A percentile compares a stretch with the other conserved stretches of the same genome.
Evolutionary conservation across 2,329 filamentous ascomycete genomes (phyloP).

Genomic region (Cercospora sp.): DNA sequence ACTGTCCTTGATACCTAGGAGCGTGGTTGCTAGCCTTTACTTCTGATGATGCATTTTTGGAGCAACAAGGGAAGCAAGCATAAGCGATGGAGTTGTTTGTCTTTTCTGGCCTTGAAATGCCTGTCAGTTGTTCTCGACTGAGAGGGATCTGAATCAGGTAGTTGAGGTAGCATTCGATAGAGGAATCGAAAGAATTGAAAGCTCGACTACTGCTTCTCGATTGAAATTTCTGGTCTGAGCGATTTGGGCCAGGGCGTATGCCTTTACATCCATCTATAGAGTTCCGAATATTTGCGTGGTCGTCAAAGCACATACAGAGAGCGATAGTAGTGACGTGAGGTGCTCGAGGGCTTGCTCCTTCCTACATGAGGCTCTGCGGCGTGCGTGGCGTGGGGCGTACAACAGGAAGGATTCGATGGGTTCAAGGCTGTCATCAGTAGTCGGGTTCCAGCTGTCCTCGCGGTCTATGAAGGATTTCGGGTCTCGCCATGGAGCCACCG

Average conservation of each 20-base stretch:
- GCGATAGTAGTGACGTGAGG: neutral
- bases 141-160: no score
- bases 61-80: neutral
- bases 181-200: neutral
- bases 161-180: neutral
- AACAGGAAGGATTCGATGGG: neutral
- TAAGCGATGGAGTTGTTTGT: conserved; percentile 4
- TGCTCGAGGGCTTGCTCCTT: neutral
- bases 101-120: neutral
- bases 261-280: no score
- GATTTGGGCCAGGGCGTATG: no score
- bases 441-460: neutral
- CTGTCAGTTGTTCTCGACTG: no score
- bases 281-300: no score
- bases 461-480: accelerated
- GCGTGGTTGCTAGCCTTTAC: neutral
- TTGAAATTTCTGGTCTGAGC: no score
- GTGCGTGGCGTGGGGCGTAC: neutral
- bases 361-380: neutral
- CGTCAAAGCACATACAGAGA: no score
- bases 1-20: neutral
- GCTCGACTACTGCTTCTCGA: no score
- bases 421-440: neutral
- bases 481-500: neutral
- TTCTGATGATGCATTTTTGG: neutral